Base-by-base conservation (phyloP, 768 basidiomycete species). In the Lactifluus volemus region DNA sequence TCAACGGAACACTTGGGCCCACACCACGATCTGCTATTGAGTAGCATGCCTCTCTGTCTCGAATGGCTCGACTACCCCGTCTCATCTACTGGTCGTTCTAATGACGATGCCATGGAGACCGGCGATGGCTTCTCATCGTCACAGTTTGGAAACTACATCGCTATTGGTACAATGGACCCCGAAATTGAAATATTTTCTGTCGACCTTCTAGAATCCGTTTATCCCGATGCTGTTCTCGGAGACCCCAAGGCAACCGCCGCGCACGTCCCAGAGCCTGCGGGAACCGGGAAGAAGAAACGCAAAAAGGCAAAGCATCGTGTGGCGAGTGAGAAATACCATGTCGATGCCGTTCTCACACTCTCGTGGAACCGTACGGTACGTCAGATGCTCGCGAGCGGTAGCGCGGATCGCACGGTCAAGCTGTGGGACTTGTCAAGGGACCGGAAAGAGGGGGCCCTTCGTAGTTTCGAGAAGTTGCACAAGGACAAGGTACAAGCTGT, bases 41-140 rank as follows among this genome's bases (percentile, higher is more conserved):
- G 96, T 65, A 92, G 92, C 65, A 94, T 98, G 73, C 97, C 97
- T 9, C 86, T 99, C 60, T 98, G 96, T 68, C 89, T 99, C 60
- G 97, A 99, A 79, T 99, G 97, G 97, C 86, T 98, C 61, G 92
- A 98, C 72, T 98, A 93, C 73, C 82, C 87, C n/a, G 90, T 92
- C 25, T 74, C 69, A 19, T 67, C 69, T 45, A 67, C 85, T 61
- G 75, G 85, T 59, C 77, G 78, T 29, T 75, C 61, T 64, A 72
- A 67, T 60, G 72, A 55, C 55, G 70, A 21, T 68, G 72, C 15
- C 70, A 72, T 48, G 64, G 71, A 60, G 58, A 68, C 55, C 1
- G 49, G 45, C 9, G 60, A 65, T n/a, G 41, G 44, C 4, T 15
- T 69, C 57, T 63, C 60, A 11, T 55, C 72, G 15, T 70, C 70